Evolutionary conservation across 768 basidiomycete species (phyloP).

Genomic region (Collybia sp.): DNA sequence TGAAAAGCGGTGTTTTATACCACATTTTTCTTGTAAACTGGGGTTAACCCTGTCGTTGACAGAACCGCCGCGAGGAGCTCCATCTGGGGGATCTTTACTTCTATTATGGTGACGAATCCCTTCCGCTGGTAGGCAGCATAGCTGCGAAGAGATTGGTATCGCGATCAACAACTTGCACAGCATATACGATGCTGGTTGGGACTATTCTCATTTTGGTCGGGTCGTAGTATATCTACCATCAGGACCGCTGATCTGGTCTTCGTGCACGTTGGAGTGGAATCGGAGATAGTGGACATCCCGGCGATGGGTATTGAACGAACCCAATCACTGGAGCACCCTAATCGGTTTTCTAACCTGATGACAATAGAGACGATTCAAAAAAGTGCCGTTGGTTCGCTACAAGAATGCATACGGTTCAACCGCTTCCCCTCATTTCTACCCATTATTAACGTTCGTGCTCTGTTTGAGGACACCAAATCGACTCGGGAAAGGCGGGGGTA

Average conservation of each 20-base stretch:
- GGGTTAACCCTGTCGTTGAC: conserved; percentile 35
- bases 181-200: conserved; percentile 21
- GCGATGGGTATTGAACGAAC: conserved; percentile 8
- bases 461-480: conserved; percentile 9
- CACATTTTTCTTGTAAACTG: conserved; percentile 34
- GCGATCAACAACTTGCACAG: background rate
- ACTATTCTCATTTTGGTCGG: conserved; percentile 8
- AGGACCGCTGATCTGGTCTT: conserved; percentile 18
- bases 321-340: conserved; percentile 26
- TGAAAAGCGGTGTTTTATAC: background rate
- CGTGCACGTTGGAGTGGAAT: conserved; percentile 10
- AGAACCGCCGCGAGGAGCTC: conserved; percentile 46
- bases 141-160: conserved; percentile 29
- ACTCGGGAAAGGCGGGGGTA: too few relatives aligned
- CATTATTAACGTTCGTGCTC: conserved; percentile 39
- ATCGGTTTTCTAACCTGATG: conserved; percentile 26
- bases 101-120: conserved; percentile 14
- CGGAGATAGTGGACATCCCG: background rate
- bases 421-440: conserved; percentile 63
- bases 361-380: conserved; percentile 32
- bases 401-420: conserved; percentile 39
- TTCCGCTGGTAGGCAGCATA: conserved; percentile 32
- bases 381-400: conserved; percentile 25
- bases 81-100: conserved; percentile 20
- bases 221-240: background rate